Conservation (phyloP, 2,329 filamentous ascomycete genomes). For the Fusarium pseudonygamai region DNA sequence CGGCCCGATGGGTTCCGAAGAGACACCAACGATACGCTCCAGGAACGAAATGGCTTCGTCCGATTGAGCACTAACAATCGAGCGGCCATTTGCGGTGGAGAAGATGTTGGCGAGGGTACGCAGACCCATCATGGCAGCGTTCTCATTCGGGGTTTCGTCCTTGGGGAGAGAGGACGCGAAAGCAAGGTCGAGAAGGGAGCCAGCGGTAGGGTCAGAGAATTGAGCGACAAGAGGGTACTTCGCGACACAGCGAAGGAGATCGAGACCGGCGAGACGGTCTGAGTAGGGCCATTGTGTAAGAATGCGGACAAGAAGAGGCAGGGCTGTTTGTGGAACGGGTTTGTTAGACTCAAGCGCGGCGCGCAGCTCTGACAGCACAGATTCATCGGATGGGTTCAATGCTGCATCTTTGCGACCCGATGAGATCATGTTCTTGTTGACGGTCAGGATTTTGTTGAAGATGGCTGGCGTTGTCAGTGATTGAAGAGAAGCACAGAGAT, state of each 20-base stretch:
- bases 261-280: conserved; percentile 84
- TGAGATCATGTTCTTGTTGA: conserved; percentile 78
- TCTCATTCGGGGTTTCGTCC: conserved; percentile 69
- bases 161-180: conserved; percentile 55
- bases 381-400: conserved; percentile 76
- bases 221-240: conserved; percentile 73
- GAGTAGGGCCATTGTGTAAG: conserved; percentile 82
- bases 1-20: conserved; percentile 58
- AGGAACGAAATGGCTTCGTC: conserved; percentile 71
- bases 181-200: conserved; percentile 68
- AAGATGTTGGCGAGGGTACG: conserved; percentile 88
- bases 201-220: conserved; percentile 61
- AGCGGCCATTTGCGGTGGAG: conserved; percentile 75
- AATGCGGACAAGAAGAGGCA: conserved; percentile 75
- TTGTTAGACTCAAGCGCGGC: conserved; percentile 69
- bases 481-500: background rate
- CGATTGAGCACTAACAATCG: conserved; percentile 66
- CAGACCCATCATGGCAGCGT: conserved; percentile 87
- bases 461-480: conserved; percentile 59
- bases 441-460: conserved; percentile 77
- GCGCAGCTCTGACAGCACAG: conserved; percentile 68
- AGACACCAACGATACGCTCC: conserved; percentile 66
- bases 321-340: conserved; percentile 59
- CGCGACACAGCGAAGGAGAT: conserved; percentile 85
- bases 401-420: conserved; percentile 77